Evolutionary conservation across 1,284 basidiomycete genomes (phyloP).

Genomic region (Exobasidium rhododendri): DNA sequence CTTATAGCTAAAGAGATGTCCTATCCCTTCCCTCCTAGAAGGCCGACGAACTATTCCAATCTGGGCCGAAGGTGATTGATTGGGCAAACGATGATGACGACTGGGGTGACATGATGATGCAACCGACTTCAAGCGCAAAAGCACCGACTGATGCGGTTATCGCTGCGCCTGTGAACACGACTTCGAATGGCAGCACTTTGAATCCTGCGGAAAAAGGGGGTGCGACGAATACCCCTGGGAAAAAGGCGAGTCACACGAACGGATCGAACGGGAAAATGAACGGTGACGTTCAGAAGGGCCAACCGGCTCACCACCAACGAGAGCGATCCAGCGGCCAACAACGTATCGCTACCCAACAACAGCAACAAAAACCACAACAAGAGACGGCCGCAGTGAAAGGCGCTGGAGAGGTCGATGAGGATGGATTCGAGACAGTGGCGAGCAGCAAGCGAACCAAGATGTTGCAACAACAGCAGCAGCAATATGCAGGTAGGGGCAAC

Average conservation of each 20-base stretch:
- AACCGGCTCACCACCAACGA: constrained; percentile 1
- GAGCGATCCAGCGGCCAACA: background rate
- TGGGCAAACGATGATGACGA: constrained; percentile 12
- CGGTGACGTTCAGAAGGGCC: too few relatives aligned
- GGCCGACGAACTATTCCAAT: too few relatives aligned
- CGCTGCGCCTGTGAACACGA: background rate
- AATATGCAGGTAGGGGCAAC: background rate
- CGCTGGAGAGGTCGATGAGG: constrained; percentile 6
- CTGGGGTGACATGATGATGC: constrained; percentile 7
- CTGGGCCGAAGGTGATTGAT: constrained; percentile 1
- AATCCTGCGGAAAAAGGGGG: too few relatives aligned
- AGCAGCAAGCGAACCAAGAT: constrained; percentile 12
- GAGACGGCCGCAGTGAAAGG: background rate
- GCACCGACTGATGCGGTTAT: background rate
- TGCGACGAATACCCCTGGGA: too few relatives aligned
- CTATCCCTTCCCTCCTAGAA: too few relatives aligned
- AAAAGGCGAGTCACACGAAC: too few relatives aligned
- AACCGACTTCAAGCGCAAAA: background rate
- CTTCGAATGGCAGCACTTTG: too few relatives aligned
- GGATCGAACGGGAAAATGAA: background rate
- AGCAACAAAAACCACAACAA: constrained; percentile 8
- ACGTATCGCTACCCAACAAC: constrained; percentile 1
- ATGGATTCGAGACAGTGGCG: constrained; percentile 10
- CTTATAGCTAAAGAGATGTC: too few relatives aligned
- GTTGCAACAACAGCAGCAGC: constrained; percentile 6